Evolutionary conservation across 306 rosid species (phyloP).

Genomic region (Amphicarpaea edgeworthii): DNA sequence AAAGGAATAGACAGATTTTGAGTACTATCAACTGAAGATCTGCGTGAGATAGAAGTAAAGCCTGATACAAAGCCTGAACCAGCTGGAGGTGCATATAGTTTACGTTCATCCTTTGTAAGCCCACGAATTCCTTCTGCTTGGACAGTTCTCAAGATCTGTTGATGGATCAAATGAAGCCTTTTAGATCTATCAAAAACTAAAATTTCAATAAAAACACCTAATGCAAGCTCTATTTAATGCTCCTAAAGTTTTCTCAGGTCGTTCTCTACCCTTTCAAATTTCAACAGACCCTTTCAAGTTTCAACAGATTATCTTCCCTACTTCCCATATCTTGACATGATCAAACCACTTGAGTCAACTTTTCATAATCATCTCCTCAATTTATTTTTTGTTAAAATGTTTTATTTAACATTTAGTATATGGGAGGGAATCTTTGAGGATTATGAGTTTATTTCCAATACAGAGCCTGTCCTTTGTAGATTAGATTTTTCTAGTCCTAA

Average conservation of each 20-base stretch:
- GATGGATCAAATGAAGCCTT: conserved; percentile 19
- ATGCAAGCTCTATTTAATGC: conserved; percentile 5
- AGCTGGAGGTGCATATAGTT: conserved; percentile 85
- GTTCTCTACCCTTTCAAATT: conserved; percentile 15
- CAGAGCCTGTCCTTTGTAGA: not conserved
- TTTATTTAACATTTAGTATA: conserved; percentile 8
- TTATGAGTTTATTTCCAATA: not conserved
- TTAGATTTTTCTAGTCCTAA: not conserved
- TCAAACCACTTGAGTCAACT: not conserved
- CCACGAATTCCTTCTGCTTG: conserved; percentile 92
- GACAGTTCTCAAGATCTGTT: conserved; percentile 84
- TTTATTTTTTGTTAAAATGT: not conserved
- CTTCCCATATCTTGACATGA: conserved; percentile 26
- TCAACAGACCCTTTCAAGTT: too few species aligned
- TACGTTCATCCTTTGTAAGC: conserved; percentile 84
- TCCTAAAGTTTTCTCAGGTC: conserved; percentile 8
- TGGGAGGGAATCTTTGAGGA: not conserved
- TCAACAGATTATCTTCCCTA: conserved; percentile 3
- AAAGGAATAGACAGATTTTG: conserved; percentile 69
- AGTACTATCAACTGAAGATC: conserved; percentile 62
- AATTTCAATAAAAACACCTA: conserved; percentile 1
- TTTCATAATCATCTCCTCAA: not conserved
- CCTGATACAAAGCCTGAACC: conserved; percentile 97
- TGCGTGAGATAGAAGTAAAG: conserved; percentile 68
- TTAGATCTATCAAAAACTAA: conserved; percentile 3